Evolutionary conservation across 2,329 filamentous ascomycete species (phyloP).

Genomic region (Ascochyta lentis): DNA sequence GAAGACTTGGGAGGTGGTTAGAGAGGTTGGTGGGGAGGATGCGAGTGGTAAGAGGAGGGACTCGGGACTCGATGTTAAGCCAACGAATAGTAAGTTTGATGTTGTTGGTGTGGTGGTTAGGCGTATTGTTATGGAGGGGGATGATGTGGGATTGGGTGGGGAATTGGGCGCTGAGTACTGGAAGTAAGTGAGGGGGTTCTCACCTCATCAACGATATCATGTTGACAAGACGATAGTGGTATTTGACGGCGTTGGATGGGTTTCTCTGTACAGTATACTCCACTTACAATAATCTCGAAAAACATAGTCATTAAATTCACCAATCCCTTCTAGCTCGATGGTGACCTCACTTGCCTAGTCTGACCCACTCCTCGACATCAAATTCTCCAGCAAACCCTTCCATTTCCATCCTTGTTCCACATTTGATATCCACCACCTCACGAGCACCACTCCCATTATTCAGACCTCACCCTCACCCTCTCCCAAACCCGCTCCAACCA

Average conservation of each 20-base stretch:
- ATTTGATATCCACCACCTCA: no score
- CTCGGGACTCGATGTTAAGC: conserved; percentile 37
- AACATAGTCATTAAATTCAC: no score
- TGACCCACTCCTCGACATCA: no score
- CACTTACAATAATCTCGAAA: background rate
- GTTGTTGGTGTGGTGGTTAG: conserved; percentile 43
- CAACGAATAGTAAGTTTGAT: conserved; percentile 44
- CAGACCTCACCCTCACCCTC: no score
- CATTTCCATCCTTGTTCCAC: no score
- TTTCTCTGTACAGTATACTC: background rate
- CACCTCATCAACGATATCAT: background rate
- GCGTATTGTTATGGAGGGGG: conserved; percentile 37
- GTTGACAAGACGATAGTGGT: background rate
- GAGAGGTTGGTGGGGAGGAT: conserved; percentile 39
- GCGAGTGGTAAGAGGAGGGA: conserved; percentile 41
- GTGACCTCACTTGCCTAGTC: no score
- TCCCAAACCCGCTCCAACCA: no score
- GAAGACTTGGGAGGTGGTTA: conserved; percentile 40
- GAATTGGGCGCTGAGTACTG: conserved; percentile 42
- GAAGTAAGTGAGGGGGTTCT: conserved; percentile 19
- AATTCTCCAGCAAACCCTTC: no score
- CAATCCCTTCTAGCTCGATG: no score
- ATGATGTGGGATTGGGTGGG: conserved; percentile 39
- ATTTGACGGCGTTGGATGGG: no score
- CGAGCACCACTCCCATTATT: no score